Base-by-base conservation (phyloP, 2,329 filamentous ascomycete species). In the Botryotinia calthae region DNA sequence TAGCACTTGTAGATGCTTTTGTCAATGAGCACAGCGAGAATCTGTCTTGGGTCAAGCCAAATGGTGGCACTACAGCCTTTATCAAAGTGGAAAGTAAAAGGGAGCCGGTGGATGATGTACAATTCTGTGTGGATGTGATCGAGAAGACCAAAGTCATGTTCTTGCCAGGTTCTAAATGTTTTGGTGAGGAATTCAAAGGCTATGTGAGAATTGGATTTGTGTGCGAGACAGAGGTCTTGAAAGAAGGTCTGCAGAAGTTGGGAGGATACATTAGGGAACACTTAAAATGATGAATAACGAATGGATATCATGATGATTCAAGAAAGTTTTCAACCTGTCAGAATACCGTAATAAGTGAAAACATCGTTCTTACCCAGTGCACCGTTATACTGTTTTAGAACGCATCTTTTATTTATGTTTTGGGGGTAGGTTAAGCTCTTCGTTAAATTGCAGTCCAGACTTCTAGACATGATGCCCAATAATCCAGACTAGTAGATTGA, bases 141-240 rank as follows among this genome's bases (percentile, higher is more conserved):
- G 86, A 89, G 69, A 87, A 90, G 82, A 90, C 87, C 0, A 92
- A 92, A 28, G 91, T 94, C 9, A 85, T 96, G 84, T 85, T 96
- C 73, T 84, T 93, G 16, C 93, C 94, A 0, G 94, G 92, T 0
- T 89, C 88, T 64, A 86, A 85, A 59, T 93, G 91, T 77, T 97
- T 97, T 81, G 94, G 93, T 0, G 81, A 84, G 56, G 90, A 93
- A 63, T 95, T 93, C 78, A 85, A 86, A 76, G 93, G 93, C 3
- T 95, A 89, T 81, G 90, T 97, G 34, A 86, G 94, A 73, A 86
- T 97, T 75, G 93, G 93, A 0, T 96, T 91, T 82, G 92, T 90
- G 1, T 90, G 89, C 78, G 86, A 91, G 77, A 94, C 91, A 0
- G 85, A 89, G 22, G 86, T 93, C n/a, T 79, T 97, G 70, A 84